Evolutionary conservation across 768 basidiomycete genomes (phyloP).

Genomic region (Neoboletus subvelutipes): DNA sequence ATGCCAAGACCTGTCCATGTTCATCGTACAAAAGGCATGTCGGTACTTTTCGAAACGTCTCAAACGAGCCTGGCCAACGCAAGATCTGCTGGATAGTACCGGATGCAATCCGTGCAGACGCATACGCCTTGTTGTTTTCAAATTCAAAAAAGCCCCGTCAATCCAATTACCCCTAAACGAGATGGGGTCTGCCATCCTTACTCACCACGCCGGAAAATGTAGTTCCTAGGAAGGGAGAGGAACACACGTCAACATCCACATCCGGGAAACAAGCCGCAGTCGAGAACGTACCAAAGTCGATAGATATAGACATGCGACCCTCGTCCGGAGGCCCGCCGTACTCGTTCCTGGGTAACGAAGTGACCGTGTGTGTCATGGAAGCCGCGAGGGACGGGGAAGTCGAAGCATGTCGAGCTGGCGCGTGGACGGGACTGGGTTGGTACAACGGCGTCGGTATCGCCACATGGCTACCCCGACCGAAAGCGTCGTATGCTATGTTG

Average conservation of each 20-base stretch:
- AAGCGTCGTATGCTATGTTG: background rate
- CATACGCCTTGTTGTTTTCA: slow-evolving; percentile 61
- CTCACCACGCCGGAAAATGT: slow-evolving; percentile 86
- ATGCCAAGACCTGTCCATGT: slow-evolving; percentile 68
- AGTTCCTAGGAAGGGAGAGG: slow-evolving; percentile 50
- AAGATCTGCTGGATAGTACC: slow-evolving; percentile 84
- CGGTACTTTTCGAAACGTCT: slow-evolving; percentile 84
- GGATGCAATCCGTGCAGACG: slow-evolving; percentile 76
- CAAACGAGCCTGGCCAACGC: slow-evolving; percentile 81
- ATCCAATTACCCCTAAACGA: background rate
- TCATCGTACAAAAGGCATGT: slow-evolving; percentile 85
- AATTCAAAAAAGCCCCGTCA: slow-evolving; percentile 1
- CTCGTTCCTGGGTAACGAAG: slow-evolving; percentile 17
- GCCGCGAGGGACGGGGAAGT: slow-evolving; percentile 24
- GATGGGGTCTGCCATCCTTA: slow-evolving; percentile 10
- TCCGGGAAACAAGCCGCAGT: background rate
- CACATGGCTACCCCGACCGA: background rate
- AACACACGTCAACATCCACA: background rate
- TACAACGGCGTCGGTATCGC: slow-evolving; percentile 17
- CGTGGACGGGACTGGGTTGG: slow-evolving; percentile 31
- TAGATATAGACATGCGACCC: slow-evolving; percentile 79
- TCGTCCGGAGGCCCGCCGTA: slow-evolving; percentile 45
- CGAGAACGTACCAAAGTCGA: slow-evolving; percentile 67
- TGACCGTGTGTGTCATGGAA: background rate
- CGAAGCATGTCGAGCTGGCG: slow-evolving; percentile 16